phyloP scores from a whole-genome alignment of 352 stramenopile species.

The Phytopythium delawarense region DNA sequence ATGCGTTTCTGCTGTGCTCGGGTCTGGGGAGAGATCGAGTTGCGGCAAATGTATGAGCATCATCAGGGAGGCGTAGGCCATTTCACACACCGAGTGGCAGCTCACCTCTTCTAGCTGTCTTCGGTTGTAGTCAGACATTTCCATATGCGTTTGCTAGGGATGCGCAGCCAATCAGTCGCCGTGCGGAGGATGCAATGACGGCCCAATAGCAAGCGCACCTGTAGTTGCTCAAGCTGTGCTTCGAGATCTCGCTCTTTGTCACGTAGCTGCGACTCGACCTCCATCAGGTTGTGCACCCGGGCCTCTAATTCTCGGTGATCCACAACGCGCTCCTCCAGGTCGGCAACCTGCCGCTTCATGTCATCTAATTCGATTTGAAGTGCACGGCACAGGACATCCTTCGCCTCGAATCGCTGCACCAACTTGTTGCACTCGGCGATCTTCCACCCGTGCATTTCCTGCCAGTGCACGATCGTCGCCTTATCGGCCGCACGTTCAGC shows the following conservation, averaged over 20 bases:
- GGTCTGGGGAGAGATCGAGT: slow-evolving; percentile 13
- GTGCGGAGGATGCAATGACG: not conserved
- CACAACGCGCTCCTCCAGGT: slow-evolving; percentile 31
- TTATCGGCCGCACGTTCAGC: slow-evolving; percentile 46
- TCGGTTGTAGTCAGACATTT: slow-evolving; percentile 38
- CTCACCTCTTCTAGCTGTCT: slow-evolving; percentile 38
- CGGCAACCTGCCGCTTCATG: slow-evolving; percentile 30
- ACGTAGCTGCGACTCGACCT: slow-evolving; percentile 22
- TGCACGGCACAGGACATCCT: slow-evolving; percentile 46
- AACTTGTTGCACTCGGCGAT: slow-evolving; percentile 35
- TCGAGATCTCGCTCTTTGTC: slow-evolving; percentile 24
- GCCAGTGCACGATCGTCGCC: slow-evolving; percentile 36
- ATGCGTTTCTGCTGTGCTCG: slow-evolving; percentile 44
- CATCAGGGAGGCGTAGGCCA: not conserved
- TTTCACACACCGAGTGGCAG: not conserved
- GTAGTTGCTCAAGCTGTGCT: slow-evolving; percentile 27
- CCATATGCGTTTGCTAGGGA: slow-evolving; percentile 38
- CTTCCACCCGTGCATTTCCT: slow-evolving; percentile 46
- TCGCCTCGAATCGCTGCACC: slow-evolving; percentile 47
- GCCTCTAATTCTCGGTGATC: slow-evolving; percentile 31
- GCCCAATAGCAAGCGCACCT: slow-evolving; percentile 13
- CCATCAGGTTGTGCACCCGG: slow-evolving; percentile 40
- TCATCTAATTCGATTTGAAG: slow-evolving; percentile 51
- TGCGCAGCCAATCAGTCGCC: not conserved
- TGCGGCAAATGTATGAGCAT: not conserved